phyloP scores from a whole-genome alignment of 257 asterid species.

The Petunia axillaris region DNA sequence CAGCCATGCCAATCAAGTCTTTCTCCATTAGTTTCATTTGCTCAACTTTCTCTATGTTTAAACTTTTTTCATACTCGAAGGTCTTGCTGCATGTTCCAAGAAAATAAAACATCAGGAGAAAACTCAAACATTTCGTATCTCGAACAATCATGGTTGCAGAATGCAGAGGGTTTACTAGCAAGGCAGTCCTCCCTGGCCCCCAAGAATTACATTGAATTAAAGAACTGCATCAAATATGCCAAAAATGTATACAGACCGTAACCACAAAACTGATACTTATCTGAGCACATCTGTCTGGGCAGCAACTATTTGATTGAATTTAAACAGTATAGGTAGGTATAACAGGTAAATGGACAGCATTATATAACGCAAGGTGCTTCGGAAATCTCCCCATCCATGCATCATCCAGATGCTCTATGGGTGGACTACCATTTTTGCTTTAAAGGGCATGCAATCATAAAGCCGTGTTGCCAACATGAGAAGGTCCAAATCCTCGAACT shows the following conservation, averaged over 20 bases:
- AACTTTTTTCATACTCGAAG: conserved; percentile 73
- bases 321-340: background rate
- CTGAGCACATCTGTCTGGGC: background rate
- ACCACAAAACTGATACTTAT: background rate
- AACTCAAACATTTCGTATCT: background rate
- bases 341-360: background rate
- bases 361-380: background rate
- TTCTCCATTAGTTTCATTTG: conserved; percentile 69
- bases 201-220: background rate
- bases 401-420: background rate
- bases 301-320: background rate
- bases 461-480: background rate
- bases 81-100: conserved; percentile 52
- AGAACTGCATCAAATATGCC: background rate
- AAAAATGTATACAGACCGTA: background rate
- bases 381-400: background rate
- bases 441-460: background rate
- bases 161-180: background rate
- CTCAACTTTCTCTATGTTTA: conserved; percentile 67
- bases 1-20: conserved; percentile 60
- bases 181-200: background rate
- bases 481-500: background rate
- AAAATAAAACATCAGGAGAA: conserved; percentile 1
- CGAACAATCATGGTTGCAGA: background rate
- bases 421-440: background rate